Evolutionary conservation across 768 basidiomycete genomes (phyloP).

Genomic region (Termitomyces sp.): DNA sequence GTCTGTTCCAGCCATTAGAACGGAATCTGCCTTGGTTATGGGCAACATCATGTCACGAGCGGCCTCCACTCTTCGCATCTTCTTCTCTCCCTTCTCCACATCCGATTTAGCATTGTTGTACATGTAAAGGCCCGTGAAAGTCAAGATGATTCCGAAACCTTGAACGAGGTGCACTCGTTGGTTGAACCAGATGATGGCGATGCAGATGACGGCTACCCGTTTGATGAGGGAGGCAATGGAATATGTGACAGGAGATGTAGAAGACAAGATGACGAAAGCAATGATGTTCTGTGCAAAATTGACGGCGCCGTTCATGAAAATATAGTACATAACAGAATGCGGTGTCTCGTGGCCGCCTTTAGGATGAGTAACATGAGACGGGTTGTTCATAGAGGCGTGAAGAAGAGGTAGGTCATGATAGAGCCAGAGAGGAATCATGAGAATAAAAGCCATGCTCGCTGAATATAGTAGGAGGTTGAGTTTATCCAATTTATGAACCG

Average conservation of each 20-base stretch:
- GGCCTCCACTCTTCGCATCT: conserved; percentile 73
- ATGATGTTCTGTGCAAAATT: conserved; percentile 98
- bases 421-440: conserved; percentile 96
- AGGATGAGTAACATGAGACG: conserved; percentile 39
- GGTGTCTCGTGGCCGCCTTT: conserved; percentile 38
- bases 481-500: conserved; percentile 87
- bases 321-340: conserved; percentile 72
- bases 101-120: conserved; percentile 94
- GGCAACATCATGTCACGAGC: conserved; percentile 65
- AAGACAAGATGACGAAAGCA: conserved; percentile 93
- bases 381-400: conserved; percentile 36
- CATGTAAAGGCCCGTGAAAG: conserved; percentile 89
- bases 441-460: conserved; percentile 84
- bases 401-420: conserved; percentile 80
- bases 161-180: conserved; percentile 82
- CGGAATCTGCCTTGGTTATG: conserved; percentile 54
- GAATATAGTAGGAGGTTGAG: conserved; percentile 95
- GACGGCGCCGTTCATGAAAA: conserved; percentile 90
- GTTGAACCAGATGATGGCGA: conserved; percentile 95
- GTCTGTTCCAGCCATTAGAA: conserved; percentile 38
- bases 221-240: conserved; percentile 98
- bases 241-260: conserved; percentile 97
- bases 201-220: conserved; percentile 96
- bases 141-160: conserved; percentile 84
- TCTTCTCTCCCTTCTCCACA: conserved; percentile 90